Evolutionary conservation across 2,329 filamentous ascomycete genomes (phyloP).

Genomic region (Lasiodiplodia hormozganensis): DNA sequence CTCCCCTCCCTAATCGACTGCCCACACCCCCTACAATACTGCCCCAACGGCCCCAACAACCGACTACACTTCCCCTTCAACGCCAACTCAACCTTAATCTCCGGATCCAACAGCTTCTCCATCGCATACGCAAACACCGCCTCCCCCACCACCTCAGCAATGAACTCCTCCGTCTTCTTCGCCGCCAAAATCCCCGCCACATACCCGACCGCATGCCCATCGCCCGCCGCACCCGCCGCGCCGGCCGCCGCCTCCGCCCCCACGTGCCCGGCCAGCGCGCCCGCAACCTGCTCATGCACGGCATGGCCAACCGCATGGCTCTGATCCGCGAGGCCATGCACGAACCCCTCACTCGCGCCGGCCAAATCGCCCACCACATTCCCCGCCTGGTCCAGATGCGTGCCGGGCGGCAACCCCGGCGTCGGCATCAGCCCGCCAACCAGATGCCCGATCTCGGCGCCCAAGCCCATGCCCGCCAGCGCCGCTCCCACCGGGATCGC

Average conservation of each 20-base stretch:
- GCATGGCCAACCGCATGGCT: background rate
- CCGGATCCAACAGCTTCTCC: slow-evolving; percentile 25
- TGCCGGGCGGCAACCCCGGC: background rate
- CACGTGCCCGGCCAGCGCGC: slow-evolving; percentile 3
- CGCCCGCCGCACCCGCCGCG: background rate
- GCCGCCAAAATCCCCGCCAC: slow-evolving; percentile 24
- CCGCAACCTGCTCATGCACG: slow-evolving; percentile 2
- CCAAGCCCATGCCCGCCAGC: slow-evolving; percentile 8
- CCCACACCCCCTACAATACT: slow-evolving; percentile 19
- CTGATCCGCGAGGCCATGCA: background rate
- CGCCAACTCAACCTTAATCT: slow-evolving; percentile 15
- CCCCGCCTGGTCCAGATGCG: background rate
- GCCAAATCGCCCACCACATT: background rate
- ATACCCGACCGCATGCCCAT: slow-evolving; percentile 16
- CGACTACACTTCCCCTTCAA: slow-evolving; percentile 17
- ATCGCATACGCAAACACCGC: slow-evolving; percentile 18
- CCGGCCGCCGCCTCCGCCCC: background rate
- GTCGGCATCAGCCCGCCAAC: background rate
- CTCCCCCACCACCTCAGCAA: slow-evolving; percentile 8
- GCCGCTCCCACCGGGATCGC: slow-evolving; percentile 10
- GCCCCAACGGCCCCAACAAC: slow-evolving; percentile 19
- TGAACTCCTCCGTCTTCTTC: slow-evolving; percentile 26
- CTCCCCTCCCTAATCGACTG: slow-evolving; percentile 15
- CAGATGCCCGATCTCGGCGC: background rate
- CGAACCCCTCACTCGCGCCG: background rate